Conservation (phyloP, 768 basidiomycete genomes). For the Dioszegia crocea region DNA sequence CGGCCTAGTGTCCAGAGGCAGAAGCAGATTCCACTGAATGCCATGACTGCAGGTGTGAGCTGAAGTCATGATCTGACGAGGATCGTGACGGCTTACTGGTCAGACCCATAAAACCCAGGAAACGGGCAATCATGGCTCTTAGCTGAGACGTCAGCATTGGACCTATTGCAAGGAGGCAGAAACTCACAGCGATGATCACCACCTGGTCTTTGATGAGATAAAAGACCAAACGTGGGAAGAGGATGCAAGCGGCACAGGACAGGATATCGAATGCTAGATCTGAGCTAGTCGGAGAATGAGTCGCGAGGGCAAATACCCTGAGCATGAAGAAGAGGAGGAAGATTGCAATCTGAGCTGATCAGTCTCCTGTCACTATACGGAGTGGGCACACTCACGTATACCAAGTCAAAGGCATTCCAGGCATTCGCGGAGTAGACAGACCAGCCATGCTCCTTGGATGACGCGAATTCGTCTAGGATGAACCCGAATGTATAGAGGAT, state of each 20-base stretch:
- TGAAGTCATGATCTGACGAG: not conserved
- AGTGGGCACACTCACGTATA: constrained; percentile 29
- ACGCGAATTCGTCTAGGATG: constrained; percentile 78
- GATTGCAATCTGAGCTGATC: constrained; percentile 54
- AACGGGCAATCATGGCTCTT: constrained; percentile 47
- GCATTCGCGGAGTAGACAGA: constrained; percentile 62
- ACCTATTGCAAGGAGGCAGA: not conserved
- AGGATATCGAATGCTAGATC: constrained; percentile 49
- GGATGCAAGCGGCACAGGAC: constrained; percentile 46
- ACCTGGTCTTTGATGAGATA: constrained; percentile 48
- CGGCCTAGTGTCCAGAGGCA: constrained; percentile 47
- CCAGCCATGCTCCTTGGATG: constrained; percentile 83
- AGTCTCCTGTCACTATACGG: not conserved
- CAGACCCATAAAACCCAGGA: constrained; percentile 46
- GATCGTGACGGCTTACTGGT: constrained; percentile 19
- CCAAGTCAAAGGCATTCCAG: constrained; percentile 79
- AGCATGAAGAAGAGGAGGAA: constrained; percentile 45
- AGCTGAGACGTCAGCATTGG: constrained; percentile 23
- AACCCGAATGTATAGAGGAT: constrained; percentile 74
- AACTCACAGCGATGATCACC: constrained; percentile 46
- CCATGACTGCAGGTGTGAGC: constrained; percentile 30
- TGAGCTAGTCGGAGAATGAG: constrained; percentile 33
- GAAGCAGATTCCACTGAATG: constrained; percentile 47
- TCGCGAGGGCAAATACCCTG: constrained; percentile 47
- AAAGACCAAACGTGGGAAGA: constrained; percentile 48